A percentile compares a stretch with the other conserved stretches of the same genome.
phyloP scores from a whole-genome alignment of 306 rosid species.

The Gastrolobium bilobum region DNA sequence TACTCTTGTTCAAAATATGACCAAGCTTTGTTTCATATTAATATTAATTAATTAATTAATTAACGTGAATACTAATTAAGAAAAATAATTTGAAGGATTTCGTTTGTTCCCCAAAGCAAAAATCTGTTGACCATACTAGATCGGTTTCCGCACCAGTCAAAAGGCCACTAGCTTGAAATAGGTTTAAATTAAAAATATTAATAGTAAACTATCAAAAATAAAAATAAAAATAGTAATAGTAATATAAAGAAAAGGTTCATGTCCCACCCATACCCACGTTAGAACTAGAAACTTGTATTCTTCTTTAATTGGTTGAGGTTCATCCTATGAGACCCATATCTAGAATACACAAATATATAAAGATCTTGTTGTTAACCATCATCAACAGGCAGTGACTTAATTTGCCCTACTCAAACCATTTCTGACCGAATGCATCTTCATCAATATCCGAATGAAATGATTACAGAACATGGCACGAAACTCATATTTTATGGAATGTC shows the following conservation, averaged over 20 bases:
- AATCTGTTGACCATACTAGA: conserved; percentile 88
- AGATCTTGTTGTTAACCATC: conserved; percentile 41
- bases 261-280: conserved; percentile 40
- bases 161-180: conserved; percentile 57
- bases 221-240: not conserved
- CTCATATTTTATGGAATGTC: conserved; percentile 57
- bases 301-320: conserved; percentile 51
- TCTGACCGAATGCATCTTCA: conserved; percentile 51
- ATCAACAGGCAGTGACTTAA: conserved; percentile 7
- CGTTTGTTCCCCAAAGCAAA: conserved; percentile 76
- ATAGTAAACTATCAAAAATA: not conserved
- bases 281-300: conserved; percentile 56
- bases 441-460: conserved; percentile 52
- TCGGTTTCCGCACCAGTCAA: conserved; percentile 86
- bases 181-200: not conserved
- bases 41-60: conserved; percentile 49
- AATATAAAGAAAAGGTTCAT: conserved; percentile 25
- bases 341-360: conserved; percentile 38
- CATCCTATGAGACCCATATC: conserved; percentile 50
- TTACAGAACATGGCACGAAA: conserved; percentile 48
- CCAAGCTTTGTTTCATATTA: conserved; percentile 39
- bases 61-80: conserved; percentile 49
- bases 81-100: conserved; percentile 57
- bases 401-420: conserved; percentile 39
- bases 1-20: conserved; percentile 63